A percentile compares a stretch with the other conserved stretches of the same genome.
Evolutionary conservation across 2,329 filamentous ascomycete species (phyloP).

Genomic region (Ciborinia camelliae): DNA sequence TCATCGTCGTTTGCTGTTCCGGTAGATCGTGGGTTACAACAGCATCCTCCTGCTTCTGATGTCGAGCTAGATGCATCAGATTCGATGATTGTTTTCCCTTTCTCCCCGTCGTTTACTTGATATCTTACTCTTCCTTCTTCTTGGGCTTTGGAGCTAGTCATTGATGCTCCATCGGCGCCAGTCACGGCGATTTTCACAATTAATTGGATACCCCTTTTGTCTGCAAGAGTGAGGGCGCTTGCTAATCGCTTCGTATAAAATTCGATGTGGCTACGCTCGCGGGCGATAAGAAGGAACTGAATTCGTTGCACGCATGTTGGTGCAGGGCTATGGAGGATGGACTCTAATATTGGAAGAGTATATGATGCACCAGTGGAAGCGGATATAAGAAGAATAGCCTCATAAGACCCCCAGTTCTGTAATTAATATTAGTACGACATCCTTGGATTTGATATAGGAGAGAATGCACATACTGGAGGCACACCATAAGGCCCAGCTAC

Average conservation of each 20-base stretch:
- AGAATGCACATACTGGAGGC: slow-evolving; percentile 40
- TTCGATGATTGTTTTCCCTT: slow-evolving; percentile 11
- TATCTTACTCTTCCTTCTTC: slow-evolving; percentile 8
- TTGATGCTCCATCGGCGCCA: slow-evolving; percentile 11
- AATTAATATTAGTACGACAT: not conserved
- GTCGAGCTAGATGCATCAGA: slow-evolving; percentile 14
- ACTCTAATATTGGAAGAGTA: slow-evolving; percentile 57
- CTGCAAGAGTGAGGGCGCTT: slow-evolving; percentile 44
- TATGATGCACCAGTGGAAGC: slow-evolving; percentile 63
- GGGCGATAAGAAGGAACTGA: slow-evolving; percentile 52
- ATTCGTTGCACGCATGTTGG: slow-evolving; percentile 51
- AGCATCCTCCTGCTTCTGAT: slow-evolving; percentile 13
- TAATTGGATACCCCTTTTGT: slow-evolving; percentile 47
- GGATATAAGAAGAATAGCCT: slow-evolving; percentile 57
- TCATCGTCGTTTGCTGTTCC: slow-evolving; percentile 2
- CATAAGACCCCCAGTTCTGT: slow-evolving; percentile 52
- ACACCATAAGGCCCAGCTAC: slow-evolving; percentile 55
- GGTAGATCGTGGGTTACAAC: slow-evolving; percentile 13
- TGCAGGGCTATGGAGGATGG: slow-evolving; percentile 43
- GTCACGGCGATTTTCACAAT: slow-evolving; percentile 55
- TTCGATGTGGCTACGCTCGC: slow-evolving; percentile 50
- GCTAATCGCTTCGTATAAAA: slow-evolving; percentile 53
- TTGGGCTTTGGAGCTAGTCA: slow-evolving; percentile 9
- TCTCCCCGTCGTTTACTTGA: not conserved
- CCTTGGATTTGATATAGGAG: not conserved